Conservation (phyloP, 139 green algal species). For the Astrephomene gubernaculifera region DNA sequence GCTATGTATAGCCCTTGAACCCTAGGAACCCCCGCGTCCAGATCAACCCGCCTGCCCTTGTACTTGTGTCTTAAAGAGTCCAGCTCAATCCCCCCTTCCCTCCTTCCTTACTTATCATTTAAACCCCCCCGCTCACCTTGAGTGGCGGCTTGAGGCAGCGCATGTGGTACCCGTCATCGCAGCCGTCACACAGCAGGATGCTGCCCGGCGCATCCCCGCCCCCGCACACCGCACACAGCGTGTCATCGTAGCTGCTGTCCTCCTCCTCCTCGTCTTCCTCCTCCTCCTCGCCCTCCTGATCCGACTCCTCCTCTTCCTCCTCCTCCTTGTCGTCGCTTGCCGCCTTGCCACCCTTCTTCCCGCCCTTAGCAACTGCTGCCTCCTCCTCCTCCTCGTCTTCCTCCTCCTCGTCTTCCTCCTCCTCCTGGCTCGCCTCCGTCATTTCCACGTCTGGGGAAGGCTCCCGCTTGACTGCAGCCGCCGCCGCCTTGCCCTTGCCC, state of each 20-base stretch:
- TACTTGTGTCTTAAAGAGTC: no score
- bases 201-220: background rate
- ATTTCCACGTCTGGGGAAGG: no score
- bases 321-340: background rate
- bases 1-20: no score
- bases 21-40: no score
- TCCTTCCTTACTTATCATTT: no score
- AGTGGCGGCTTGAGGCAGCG: constrained; percentile 16
- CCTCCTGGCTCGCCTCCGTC: background rate
- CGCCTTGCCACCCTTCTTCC: background rate
- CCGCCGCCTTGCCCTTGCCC: no score
- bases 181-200: constrained; percentile 44
- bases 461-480: no score
- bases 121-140: no score
- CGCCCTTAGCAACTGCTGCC: background rate
- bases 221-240: constrained; percentile 1
- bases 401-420: background rate
- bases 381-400: background rate
- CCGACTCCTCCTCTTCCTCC: background rate
- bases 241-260: constrained; percentile 12
- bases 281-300: background rate
- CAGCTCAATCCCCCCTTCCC: no score
- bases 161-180: constrained; percentile 36
- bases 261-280: background rate
- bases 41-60: no score